These are phyloP conservation scores for Colletotrichum simmondsii DNA, from an alignment of 2,329 filamentous ascomycete species.

Conservation along the genomic window DNA sequence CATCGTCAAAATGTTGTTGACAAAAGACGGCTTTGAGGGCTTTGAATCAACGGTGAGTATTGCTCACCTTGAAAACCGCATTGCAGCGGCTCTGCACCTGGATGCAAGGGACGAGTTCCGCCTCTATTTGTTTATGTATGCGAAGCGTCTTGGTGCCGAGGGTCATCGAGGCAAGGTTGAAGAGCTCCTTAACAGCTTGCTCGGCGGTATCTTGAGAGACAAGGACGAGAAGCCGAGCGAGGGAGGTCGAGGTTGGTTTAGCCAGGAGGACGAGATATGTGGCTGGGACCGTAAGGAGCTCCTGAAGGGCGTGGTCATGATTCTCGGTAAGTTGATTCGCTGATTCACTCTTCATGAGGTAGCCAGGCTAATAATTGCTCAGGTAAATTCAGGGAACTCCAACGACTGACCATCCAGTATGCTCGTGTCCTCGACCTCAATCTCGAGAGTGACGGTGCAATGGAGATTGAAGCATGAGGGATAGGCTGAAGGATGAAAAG, in stretches of 20 bases:
- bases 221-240: slow-evolving; percentile 59
- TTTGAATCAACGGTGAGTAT: slow-evolving; percentile 94
- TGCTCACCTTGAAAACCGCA: slow-evolving; percentile 92
- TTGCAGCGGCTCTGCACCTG: slow-evolving; percentile 87
- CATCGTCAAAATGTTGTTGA: slow-evolving; percentile 88
- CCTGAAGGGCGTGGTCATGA: slow-evolving; percentile 89
- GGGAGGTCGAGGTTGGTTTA: slow-evolving; percentile 69
- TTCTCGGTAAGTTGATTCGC: slow-evolving; percentile 76
- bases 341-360: neutral
- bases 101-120: slow-evolving; percentile 93
- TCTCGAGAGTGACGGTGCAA: slow-evolving; percentile 56
- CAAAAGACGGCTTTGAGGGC: slow-evolving; percentile 89
- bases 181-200: slow-evolving; percentile 84
- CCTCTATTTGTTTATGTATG: slow-evolving; percentile 97
- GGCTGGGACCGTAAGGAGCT: slow-evolving; percentile 92
- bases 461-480: slow-evolving; percentile 44
- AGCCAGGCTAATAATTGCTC: slow-evolving; percentile 44
- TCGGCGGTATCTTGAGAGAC: slow-evolving; percentile 77
- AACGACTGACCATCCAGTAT: slow-evolving; percentile 94
- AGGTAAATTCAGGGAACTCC: slow-evolving; percentile 96
- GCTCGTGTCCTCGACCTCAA: slow-evolving; percentile 81
- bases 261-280: slow-evolving; percentile 78
- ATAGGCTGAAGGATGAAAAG: neutral
- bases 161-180: slow-evolving; percentile 89
- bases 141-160: slow-evolving; percentile 92